Percentiles rank a stretch among this genome's conserved stretches.
Evolutionary conservation across 352 stramenopile genomes (phyloP).

Genomic region (Albugo laibachii): DNA sequence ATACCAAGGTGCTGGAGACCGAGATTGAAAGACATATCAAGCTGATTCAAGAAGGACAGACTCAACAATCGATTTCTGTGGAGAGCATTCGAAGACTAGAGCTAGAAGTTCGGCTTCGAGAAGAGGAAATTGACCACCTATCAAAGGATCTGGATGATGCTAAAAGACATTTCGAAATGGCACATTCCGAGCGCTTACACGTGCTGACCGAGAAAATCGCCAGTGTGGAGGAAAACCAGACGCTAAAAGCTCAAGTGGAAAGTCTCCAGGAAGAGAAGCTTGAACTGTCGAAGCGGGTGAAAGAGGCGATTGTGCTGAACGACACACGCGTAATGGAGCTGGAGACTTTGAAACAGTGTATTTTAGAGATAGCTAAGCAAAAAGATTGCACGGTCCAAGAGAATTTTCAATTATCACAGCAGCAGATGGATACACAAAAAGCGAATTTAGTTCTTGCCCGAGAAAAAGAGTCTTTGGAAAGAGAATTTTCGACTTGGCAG

Average conservation of each 20-base stretch:
- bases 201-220: slow-evolving; percentile 32
- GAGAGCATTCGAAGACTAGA: slow-evolving; percentile 39
- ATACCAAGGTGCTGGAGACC: no score
- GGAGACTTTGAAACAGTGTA: slow-evolving; percentile 41
- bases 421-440: slow-evolving; percentile 16
- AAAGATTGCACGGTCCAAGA: slow-evolving; percentile 19
- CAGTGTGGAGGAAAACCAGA: slow-evolving; percentile 42
- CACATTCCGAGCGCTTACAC: slow-evolving; percentile 42
- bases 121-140: slow-evolving; percentile 40
- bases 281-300: slow-evolving; percentile 38
- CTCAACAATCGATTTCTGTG: neutral
- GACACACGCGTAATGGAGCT: slow-evolving; percentile 35
- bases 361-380: slow-evolving; percentile 29
- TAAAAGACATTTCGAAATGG: slow-evolving; percentile 36
- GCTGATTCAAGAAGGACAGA: no score
- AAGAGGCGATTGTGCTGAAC: slow-evolving; percentile 62
- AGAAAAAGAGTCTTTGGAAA: slow-evolving; percentile 20
- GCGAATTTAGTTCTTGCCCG: no score
- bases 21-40: no score
- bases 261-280: slow-evolving; percentile 30
- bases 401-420: slow-evolving; percentile 13
- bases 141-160: slow-evolving; percentile 36
- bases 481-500: slow-evolving; percentile 24
- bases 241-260: slow-evolving; percentile 26
- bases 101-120: slow-evolving; percentile 45